These are phyloP conservation scores for Beverwykella pulmonaria DNA, from an alignment of 495 filamentous ascomycete species.

Conservation along the genomic window DNA sequence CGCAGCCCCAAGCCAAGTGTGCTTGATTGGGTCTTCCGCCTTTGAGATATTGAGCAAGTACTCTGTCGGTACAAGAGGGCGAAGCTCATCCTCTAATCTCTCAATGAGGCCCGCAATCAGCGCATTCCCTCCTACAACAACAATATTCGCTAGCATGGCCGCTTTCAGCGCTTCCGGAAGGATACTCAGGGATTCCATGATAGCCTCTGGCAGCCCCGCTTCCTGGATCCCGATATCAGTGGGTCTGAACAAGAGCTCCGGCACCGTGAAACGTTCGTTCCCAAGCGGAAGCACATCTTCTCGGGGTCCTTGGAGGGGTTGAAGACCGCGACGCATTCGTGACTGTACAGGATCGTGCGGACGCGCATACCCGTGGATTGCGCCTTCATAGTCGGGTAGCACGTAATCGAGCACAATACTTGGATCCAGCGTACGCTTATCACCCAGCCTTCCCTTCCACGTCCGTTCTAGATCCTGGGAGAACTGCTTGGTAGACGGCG, in stretches of 20 bases:
- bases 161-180: constrained; percentile 78
- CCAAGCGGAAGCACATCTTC: constrained; percentile 86
- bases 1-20: constrained; percentile 82
- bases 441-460: constrained; percentile 72
- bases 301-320: constrained; percentile 56
- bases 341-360: constrained; percentile 73
- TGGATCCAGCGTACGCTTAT: constrained; percentile 54
- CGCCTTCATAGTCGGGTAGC: constrained; percentile 83
- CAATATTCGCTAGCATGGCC: constrained; percentile 78
- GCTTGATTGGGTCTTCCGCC: constrained; percentile 74
- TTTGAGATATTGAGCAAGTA: constrained; percentile 73
- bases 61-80: constrained; percentile 72
- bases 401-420: constrained; percentile 87
- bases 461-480: constrained; percentile 73
- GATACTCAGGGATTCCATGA: constrained; percentile 76
- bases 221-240: constrained; percentile 85
- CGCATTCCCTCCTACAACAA: constrained; percentile 86
- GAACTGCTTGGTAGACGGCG: constrained; percentile 63
- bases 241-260: constrained; percentile 87
- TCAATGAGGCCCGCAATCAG: constrained; percentile 79
- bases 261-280: constrained; percentile 89
- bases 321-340: constrained; percentile 57
- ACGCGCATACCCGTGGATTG: constrained; percentile 70
- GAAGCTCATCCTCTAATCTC: constrained; percentile 75
- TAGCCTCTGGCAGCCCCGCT: constrained; percentile 76